Conservation (phyloP, 2,329 filamentous ascomycete genomes). For the Beauveria sp. region DNA sequence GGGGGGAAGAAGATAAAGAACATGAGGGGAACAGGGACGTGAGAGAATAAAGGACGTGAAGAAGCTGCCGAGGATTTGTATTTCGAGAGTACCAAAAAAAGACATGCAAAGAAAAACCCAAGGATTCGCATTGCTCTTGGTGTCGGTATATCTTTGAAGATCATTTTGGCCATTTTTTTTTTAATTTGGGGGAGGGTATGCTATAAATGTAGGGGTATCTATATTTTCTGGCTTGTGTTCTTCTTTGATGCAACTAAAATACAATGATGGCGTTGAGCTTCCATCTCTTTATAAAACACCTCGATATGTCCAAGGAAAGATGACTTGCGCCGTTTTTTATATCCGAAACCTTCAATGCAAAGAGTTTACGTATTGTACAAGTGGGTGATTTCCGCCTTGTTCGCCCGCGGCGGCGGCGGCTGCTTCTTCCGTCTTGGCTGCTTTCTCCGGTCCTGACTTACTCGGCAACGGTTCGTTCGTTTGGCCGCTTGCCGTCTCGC, state of each 20-base stretch:
- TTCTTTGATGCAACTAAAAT: not conserved
- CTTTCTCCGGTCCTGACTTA: not conserved
- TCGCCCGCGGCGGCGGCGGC: not conserved
- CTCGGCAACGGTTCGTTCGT: not conserved
- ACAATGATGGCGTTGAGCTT: not conserved
- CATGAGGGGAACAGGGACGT: too few relatives aligned
- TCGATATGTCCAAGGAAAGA: too few relatives aligned
- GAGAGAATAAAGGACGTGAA: not conserved
- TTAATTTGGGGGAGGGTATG: too few relatives aligned
- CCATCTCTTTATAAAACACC: not conserved
- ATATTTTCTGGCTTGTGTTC: not conserved
- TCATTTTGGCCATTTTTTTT: too few relatives aligned
- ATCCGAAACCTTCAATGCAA: not conserved
- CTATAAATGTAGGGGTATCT: slow-evolving; percentile 1
- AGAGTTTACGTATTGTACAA: slow-evolving; percentile 9
- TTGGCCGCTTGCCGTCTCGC: not conserved
- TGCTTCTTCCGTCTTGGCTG: not conserved
- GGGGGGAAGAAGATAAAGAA: not conserved
- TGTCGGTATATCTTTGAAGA: too few relatives aligned
- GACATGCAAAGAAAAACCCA: not conserved
- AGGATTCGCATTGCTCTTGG: not conserved
- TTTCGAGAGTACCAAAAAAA: not conserved
- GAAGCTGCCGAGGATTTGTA: not conserved
- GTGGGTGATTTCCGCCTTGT: not conserved
- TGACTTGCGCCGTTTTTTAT: too few relatives aligned